Evolutionary conservation across 768 basidiomycete genomes (phyloP), one percentile per base, ranked within the genome.

Genomic region (Cubamyces sp.): DNA sequence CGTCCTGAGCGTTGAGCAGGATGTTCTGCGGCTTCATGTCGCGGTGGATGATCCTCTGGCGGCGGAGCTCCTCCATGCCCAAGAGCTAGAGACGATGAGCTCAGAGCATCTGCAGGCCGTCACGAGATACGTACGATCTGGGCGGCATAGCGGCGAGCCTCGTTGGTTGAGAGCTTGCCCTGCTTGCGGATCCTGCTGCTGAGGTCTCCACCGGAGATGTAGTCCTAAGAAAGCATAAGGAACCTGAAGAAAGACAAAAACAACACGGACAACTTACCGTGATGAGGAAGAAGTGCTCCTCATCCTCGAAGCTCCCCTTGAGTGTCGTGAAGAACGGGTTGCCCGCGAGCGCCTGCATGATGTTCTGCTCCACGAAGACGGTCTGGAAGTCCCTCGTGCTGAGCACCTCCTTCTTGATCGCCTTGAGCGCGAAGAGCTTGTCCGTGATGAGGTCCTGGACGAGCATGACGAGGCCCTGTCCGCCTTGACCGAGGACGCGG

Each of bases 361-460:
- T 41, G 26, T 49, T 39, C 42, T 66, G 61, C 58, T 66, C 65
- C 15, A 60, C 37, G 39, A 53, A 61, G 18, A 63, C 48, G 7
- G 25, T 21, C 18, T 55, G 1, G 12, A 53, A 37, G 40, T 53
- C 5, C 72, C 98, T 96, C 73, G 95, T 96, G 76, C 96, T 95
- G 74, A 98, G 83, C 96, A 96, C 97, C 51, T 88, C 89, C 79
- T 98, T 98, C 75, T 89, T 88, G 73, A 97, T 76, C 26, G 92
- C 91, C 77, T 98, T 98, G 94, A 66, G 97, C 65, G 88, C 82
- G 77, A 97, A 98, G 75, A 28, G 54, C 47, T 23, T 50, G 26
- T 37, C 21, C 19, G 48, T 56, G 2, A 56, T 21, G 34, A 28
- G 41, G 57, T 71, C 62, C 43, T 67, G 52, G n/a, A 69, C 70